Conservation (phyloP, 179 eudicot genomes). For the Amaranthus tricolor region DNA sequence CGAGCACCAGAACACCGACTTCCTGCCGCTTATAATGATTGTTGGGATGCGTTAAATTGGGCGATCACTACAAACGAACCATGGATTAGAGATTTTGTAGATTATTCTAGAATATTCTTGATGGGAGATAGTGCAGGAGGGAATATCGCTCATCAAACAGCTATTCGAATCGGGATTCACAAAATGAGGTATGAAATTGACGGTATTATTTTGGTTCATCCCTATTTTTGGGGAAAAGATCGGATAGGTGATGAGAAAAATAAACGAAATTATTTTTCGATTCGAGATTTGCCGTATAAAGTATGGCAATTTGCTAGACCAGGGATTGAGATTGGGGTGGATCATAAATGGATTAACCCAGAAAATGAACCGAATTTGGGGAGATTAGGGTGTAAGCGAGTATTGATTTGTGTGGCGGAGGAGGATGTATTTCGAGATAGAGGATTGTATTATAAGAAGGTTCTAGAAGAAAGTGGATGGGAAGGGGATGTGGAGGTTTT, state of each 20-base stretch:
- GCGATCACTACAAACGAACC: neutral
- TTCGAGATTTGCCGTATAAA: neutral
- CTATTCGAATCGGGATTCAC: neutral
- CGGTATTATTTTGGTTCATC: constrained; percentile 7
- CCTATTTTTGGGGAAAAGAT: neutral
- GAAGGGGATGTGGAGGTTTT: constrained; percentile 3
- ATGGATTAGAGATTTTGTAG: neutral
- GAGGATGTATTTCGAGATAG: constrained; percentile 1
- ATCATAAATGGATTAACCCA: constrained; percentile 8
- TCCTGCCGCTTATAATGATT: constrained; percentile 17
- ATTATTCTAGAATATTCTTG: neutral
- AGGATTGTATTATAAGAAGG: neutral
- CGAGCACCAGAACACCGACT: constrained; percentile 18
- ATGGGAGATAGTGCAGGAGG: constrained; percentile 9
- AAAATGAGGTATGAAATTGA: neutral
- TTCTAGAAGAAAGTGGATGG: constrained; percentile 8
- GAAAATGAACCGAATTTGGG: neutral
- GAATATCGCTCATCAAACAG: constrained; percentile 1
- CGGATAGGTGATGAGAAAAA: neutral
- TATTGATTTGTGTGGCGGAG: constrained; percentile 3
- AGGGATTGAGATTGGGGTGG: neutral
- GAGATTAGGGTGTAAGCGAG: neutral
- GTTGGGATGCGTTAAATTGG: constrained; percentile 13
- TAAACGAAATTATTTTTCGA: neutral
- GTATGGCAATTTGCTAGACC: neutral